Conservation (phyloP, 805 yeast species). For the Schwanniomyces vanrijiae region DNA sequence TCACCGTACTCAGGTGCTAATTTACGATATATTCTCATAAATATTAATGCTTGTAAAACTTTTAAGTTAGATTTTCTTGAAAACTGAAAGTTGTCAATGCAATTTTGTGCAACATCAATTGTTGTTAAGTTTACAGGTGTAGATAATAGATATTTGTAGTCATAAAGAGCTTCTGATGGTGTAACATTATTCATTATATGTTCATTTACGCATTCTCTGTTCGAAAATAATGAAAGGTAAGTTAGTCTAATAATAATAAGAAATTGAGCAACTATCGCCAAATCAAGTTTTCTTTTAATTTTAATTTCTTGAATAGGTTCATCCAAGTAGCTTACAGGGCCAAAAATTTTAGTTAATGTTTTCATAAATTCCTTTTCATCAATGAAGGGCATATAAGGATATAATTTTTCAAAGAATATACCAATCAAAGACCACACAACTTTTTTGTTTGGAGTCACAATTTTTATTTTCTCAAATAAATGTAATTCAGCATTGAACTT, state of each 20-base stretch:
- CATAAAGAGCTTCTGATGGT: constrained; percentile 11
- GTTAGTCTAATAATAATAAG: constrained; percentile 26
- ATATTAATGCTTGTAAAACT: constrained; percentile 50
- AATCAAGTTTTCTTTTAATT: constrained; percentile 20
- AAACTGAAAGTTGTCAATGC: constrained; percentile 22
- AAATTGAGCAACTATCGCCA: constrained; percentile 22
- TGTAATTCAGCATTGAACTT: constrained; percentile 12
- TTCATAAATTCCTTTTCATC: constrained; percentile 26
- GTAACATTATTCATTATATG: constrained; percentile 11
- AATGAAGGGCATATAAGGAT: constrained; percentile 25
- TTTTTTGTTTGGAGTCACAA: constrained; percentile 21
- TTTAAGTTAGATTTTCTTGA: constrained; percentile 36
- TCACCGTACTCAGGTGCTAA: constrained; percentile 51
- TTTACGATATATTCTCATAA: constrained; percentile 47
- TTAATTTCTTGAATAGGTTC: constrained; percentile 14
- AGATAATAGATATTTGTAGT: constrained; percentile 16
- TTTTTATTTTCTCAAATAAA: constrained; percentile 16
- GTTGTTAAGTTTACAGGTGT: constrained; percentile 19
- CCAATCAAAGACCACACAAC: constrained; percentile 26
- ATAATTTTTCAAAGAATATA: constrained; percentile 25
- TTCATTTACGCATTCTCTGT: constrained; percentile 21
- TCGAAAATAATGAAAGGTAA: constrained; percentile 26
- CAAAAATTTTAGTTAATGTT: constrained; percentile 18
- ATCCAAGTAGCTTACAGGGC: constrained; percentile 20
- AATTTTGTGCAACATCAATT: constrained; percentile 20